phyloP scores from a whole-genome alignment of 176 grass and related monocot genomes.

The Otatea glauca region DNA sequence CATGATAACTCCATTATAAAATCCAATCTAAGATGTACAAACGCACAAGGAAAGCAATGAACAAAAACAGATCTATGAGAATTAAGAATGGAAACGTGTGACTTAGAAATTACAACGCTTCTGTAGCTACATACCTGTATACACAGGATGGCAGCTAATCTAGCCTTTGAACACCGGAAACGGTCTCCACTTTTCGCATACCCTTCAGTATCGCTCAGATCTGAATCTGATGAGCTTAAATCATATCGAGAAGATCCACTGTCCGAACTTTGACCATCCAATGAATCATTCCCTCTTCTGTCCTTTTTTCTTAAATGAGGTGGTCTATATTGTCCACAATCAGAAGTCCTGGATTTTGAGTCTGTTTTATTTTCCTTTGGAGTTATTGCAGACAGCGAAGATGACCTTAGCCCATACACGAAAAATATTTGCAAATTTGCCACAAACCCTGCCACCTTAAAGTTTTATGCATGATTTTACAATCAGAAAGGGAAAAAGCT shows the following conservation, averaged over 20 bases:
- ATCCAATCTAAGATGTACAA: background rate
- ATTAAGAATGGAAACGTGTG: constrained; percentile 1
- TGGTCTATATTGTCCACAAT: constrained; percentile 68
- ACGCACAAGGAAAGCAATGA: constrained; percentile 23
- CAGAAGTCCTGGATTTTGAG: constrained; percentile 35
- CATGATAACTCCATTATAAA: constrained; percentile 4
- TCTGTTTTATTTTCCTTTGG: constrained; percentile 54
- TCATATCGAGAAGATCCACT: constrained; percentile 72
- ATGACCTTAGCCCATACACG: constrained; percentile 74
- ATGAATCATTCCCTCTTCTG: constrained; percentile 39
- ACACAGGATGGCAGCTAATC: constrained; percentile 76
- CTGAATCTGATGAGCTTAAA: constrained; percentile 90
- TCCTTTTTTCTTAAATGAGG: constrained; percentile 81
- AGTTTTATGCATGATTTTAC: constrained; percentile 54
- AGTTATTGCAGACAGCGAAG: constrained; percentile 37
- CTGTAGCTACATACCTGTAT: constrained; percentile 67
- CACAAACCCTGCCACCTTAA: constrained; percentile 91
- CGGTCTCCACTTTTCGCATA: constrained; percentile 67
- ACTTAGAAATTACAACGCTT: background rate
- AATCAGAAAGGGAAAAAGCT: constrained; percentile 5
- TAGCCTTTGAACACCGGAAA: constrained; percentile 86
- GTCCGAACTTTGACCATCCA: constrained; percentile 65
- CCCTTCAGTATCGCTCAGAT: constrained; percentile 89
- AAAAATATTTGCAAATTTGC: constrained; percentile 84
- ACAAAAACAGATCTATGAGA: constrained; percentile 17